Base-by-base conservation (phyloP, 2,329 filamentous ascomycete species). In the Verticillium klebahnii region DNA sequence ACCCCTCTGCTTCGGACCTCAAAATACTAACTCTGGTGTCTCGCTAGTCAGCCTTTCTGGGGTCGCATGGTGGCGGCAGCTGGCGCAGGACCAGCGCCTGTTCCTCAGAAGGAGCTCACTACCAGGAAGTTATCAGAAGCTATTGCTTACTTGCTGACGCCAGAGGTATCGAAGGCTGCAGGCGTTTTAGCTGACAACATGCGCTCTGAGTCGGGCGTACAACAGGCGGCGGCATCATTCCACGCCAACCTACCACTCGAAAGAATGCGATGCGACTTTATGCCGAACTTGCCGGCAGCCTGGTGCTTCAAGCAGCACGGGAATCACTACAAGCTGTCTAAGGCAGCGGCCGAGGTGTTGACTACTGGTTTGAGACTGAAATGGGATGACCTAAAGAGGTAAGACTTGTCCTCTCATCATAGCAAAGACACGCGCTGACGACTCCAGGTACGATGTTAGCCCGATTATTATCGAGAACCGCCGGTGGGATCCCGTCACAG, bases 11-110 rank as follows among this genome's bases (percentile, higher is more conserved):
- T 36, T 14, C 34, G 34, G 2, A 29, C 5, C 14, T 14, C 7
- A 8, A 14, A 36, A 8, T 36, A 25, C 5, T 19, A 6, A 29
- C 36, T 34, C 56, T 55, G 5, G 29, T 54, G 34, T 36, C 34
- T 36, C 34, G 2, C 9, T 36, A 67, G 65, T 32, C 65, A 79
- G 64, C 74, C 74, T 55, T 79, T 78, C 63, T 79, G 77, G 77
- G 75, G 72, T 9, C 65, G 71, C 6, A 78, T 78, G 75, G 70
- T 78, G 0, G 69, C 69, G 2, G 66, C 67, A 54, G 76, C 76
- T 1, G 76, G 75, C 23, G 77, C 76, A 7, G 77, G 77, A 11
- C 74, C 76, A n/a, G 25, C 15, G 2, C 71, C 76, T 0, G 72
- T 77, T 8, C 73, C 73, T 3, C 70, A 74, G 58, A 77, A 75